Percentiles rank a stretch among this genome's conserved stretches.
Evolutionary conservation across 345 rosid genomes (phyloP).

Genomic region (Tarenaya hassleriana): DNA sequence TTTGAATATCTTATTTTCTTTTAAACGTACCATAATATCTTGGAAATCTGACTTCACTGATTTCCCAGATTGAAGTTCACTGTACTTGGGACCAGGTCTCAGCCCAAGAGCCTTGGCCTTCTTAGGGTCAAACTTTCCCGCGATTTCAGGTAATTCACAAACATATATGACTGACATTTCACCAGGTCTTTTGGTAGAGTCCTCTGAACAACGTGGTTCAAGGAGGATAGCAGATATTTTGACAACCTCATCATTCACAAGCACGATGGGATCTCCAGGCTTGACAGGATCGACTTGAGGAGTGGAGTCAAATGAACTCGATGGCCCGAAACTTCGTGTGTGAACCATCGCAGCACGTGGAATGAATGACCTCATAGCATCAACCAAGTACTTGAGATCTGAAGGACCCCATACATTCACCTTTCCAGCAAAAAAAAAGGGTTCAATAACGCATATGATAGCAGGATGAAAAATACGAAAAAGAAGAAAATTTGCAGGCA

Average conservation of each 20-base stretch:
- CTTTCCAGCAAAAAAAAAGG: constrained; percentile 31
- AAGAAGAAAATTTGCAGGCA: not conserved
- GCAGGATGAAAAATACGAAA: not conserved
- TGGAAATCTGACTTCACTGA: constrained; percentile 69
- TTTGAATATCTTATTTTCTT: constrained; percentile 13
- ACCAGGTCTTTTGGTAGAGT: constrained; percentile 44
- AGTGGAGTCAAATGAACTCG: constrained; percentile 35
- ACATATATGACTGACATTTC: constrained; percentile 80
- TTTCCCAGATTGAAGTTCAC: constrained; percentile 71
- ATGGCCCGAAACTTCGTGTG: constrained; percentile 66
- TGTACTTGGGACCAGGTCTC: constrained; percentile 72
- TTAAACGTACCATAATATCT: constrained; percentile 56
- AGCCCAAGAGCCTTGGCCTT: constrained; percentile 81
- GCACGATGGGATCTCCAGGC: constrained; percentile 44
- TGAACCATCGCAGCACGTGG: constrained; percentile 98
- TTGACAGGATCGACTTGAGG: constrained; percentile 30
- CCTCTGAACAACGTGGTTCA: constrained; percentile 34
- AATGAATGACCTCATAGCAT: constrained; percentile 90
- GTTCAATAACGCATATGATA: constrained; percentile 8
- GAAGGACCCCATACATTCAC: constrained; percentile 97
- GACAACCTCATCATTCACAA: constrained; percentile 70
- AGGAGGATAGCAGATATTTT: constrained; percentile 75
- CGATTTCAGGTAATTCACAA: constrained; percentile 79
- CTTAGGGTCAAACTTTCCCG: constrained; percentile 74
- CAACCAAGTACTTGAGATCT: constrained; percentile 77